Evolutionary conservation across 768 basidiomycete species (phyloP).

Genomic region (Gloeostereum incarnatum): DNA sequence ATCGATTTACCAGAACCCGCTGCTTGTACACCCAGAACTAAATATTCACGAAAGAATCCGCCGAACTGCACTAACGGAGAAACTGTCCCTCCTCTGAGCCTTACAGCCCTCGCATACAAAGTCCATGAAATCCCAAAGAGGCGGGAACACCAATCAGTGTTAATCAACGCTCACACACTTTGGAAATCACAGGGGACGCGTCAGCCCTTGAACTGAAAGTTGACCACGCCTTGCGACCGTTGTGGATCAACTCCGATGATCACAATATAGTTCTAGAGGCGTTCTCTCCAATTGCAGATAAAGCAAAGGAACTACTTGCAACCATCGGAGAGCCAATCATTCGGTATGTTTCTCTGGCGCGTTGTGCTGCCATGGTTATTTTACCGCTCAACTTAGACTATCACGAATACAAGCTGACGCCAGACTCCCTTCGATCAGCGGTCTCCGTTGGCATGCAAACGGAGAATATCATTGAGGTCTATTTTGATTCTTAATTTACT

Average conservation of each 20-base stretch:
- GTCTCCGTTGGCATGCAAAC: slow-evolving; percentile 75
- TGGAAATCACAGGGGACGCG: too few relatives aligned
- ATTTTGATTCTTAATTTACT: slow-evolving; percentile 13
- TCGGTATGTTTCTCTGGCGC: slow-evolving; percentile 47
- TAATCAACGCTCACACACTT: too few relatives aligned
- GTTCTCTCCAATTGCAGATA: slow-evolving; percentile 71
- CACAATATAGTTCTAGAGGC: slow-evolving; percentile 66
- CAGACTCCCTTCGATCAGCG: slow-evolving; percentile 72
- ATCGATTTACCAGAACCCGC: too few relatives aligned
- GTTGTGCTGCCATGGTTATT: slow-evolving; percentile 6
- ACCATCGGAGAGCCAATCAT: slow-evolving; percentile 76
- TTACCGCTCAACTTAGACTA: slow-evolving; percentile 32
- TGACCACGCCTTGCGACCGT: slow-evolving; percentile 59
- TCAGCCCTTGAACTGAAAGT: too few relatives aligned
- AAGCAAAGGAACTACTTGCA: slow-evolving; percentile 74
- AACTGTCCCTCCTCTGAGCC: too few relatives aligned
- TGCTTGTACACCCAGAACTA: too few relatives aligned
- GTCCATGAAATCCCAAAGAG: too few relatives aligned
- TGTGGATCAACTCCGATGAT: slow-evolving; percentile 65
- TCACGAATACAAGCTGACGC: slow-evolving; percentile 73
- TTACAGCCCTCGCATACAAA: too few relatives aligned
- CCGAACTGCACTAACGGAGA: too few relatives aligned
- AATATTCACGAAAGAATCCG: too few relatives aligned
- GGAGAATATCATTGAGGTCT: slow-evolving; percentile 69
- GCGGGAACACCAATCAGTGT: too few relatives aligned